phyloP scores from a whole-genome alignment of 176 grass and related monocot species.

The Avena sativa region DNA sequence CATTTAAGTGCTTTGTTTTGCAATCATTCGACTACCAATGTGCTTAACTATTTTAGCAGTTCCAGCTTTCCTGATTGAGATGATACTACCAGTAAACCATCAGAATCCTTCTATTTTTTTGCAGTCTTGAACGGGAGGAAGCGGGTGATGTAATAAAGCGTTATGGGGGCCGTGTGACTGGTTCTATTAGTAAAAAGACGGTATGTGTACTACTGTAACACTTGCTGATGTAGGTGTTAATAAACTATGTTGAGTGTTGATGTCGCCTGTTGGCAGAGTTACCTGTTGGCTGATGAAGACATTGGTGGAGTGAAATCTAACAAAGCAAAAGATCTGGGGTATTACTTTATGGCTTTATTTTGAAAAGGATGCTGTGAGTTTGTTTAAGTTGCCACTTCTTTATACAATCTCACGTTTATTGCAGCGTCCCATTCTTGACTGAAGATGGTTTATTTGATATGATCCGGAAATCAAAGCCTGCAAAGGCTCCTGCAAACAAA shows the following conservation, averaged over 20 bases:
- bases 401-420: constrained; percentile 41
- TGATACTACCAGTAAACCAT: constrained; percentile 12
- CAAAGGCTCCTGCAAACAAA: constrained; percentile 56
- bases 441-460: constrained; percentile 98
- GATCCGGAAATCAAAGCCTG: constrained; percentile 86
- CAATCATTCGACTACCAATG: constrained; percentile 15
- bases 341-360: constrained; percentile 40
- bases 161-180: constrained; percentile 87
- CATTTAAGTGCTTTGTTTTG: constrained; percentile 17
- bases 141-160: constrained; percentile 93
- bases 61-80: not conserved
- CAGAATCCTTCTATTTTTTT: constrained; percentile 37
- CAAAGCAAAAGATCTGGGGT: constrained; percentile 94
- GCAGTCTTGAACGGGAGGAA: constrained; percentile 97
- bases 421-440: constrained; percentile 80
- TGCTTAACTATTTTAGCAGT: constrained; percentile 3
- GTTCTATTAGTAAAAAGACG: constrained; percentile 97
- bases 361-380: not conserved
- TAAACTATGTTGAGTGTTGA: constrained; percentile 29
- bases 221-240: constrained; percentile 16
- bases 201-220: constrained; percentile 49
- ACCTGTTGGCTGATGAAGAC: constrained; percentile 95
- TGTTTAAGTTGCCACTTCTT: constrained; percentile 33
- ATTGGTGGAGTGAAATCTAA: constrained; percentile 94
- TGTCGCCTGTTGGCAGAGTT: constrained; percentile 60